phyloP scores from a whole-genome alignment of 805 yeast species.

The Myxozyma vanderwaltii region DNA sequence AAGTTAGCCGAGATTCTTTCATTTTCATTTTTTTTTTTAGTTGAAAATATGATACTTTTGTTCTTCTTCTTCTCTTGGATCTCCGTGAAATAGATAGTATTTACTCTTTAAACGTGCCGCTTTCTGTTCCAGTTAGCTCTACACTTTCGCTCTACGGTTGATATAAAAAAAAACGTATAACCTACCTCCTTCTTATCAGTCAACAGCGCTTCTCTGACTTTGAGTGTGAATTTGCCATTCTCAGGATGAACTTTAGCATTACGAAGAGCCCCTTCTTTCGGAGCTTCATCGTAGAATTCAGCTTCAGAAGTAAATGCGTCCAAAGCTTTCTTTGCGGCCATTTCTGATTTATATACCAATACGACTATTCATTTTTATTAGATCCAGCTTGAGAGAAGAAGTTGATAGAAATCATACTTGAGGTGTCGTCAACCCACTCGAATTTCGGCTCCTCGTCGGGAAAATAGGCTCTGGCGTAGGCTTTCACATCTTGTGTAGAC shows the following conservation, averaged over 20 bases:
- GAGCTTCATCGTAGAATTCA: conserved; percentile 33
- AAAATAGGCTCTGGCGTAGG: conserved; percentile 52
- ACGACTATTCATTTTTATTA: conserved; percentile 42
- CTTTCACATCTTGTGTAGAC: conserved; percentile 58
- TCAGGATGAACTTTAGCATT: conserved; percentile 44
- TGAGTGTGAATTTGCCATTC: conserved; percentile 10
- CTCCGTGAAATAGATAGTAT: conserved; percentile 65
- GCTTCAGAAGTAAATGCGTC: conserved; percentile 35
- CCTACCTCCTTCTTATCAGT: conserved; percentile 29
- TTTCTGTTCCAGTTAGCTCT: conserved; percentile 36
- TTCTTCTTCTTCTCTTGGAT: conserved; percentile 49
- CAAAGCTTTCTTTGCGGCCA: conserved; percentile 30
- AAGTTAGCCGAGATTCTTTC: too few relatives aligned
- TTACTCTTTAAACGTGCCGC: conserved; percentile 59
- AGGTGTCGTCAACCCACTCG: conserved; percentile 66
- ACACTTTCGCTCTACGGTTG: too few relatives aligned
- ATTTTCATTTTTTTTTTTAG: too few relatives aligned
- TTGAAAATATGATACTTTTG: background rate
- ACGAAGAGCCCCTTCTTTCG: conserved; percentile 23
- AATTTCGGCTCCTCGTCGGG: conserved; percentile 43
- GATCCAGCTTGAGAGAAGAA: background rate
- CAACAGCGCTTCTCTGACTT: conserved; percentile 19
- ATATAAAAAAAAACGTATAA: background rate
- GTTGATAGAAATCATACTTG: conserved; percentile 32
- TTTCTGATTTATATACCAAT: conserved; percentile 48